Percentiles rank a stretch among this genome's conserved stretches.
phyloP scores from a whole-genome alignment of 2,329 filamentous ascomycete species.

The Claviceps digitariae region DNA sequence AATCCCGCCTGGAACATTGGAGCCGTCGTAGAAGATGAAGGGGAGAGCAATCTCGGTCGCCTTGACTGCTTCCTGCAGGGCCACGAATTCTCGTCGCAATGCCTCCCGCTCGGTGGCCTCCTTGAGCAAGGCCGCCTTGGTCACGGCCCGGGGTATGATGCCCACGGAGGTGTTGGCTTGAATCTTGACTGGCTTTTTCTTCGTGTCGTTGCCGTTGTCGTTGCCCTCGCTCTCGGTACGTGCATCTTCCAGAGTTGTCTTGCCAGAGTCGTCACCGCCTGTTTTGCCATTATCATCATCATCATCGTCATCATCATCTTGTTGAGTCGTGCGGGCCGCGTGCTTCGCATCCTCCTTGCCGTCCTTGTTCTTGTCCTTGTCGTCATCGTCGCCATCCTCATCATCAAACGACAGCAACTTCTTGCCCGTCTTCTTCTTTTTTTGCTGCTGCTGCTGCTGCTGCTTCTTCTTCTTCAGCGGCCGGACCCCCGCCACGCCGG shows the following conservation, averaged over 20 bases:
- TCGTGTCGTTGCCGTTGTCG: no score
- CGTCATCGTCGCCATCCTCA: constrained; percentile 30
- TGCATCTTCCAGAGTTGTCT: constrained; percentile 9
- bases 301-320: constrained; percentile 45
- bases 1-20: constrained; percentile 70
- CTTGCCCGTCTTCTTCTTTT: constrained; percentile 33
- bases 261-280: background rate
- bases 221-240: constrained; percentile 10
- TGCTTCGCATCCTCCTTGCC: constrained; percentile 30
- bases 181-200: constrained; percentile 28
- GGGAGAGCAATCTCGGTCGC: constrained; percentile 80
- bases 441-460: constrained; percentile 1
- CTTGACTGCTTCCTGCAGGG: constrained; percentile 75
- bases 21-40: constrained; percentile 95
- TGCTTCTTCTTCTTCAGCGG: constrained; percentile 14
- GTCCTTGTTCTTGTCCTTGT: constrained; percentile 24
- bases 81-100: constrained; percentile 68
- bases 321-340: constrained; percentile 17
- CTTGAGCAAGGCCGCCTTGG: constrained; percentile 61
- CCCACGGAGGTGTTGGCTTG: constrained; percentile 48
- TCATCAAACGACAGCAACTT: constrained; percentile 15
- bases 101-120: constrained; percentile 71
- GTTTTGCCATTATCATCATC: constrained; percentile 42
- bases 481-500: constrained; percentile 10
- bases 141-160: constrained; percentile 52